Base-by-base conservation (phyloP, 1,284 basidiomycete genomes). In the Rhodofomes roseus region DNA sequence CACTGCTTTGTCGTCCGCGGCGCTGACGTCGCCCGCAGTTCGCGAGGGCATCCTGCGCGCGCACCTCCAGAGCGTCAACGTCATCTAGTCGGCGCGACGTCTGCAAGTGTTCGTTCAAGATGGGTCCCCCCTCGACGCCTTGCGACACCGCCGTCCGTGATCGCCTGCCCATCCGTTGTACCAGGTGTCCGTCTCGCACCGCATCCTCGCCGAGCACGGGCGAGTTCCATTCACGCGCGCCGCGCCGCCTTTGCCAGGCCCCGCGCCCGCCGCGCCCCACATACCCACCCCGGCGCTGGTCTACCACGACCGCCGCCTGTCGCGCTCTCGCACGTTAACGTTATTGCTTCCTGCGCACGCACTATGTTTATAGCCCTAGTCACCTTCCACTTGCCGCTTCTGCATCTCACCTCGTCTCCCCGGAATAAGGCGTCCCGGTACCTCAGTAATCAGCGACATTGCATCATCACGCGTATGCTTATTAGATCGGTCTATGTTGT, bases 11-110 rank as follows among this genome's bases (percentile, higher is more conserved):
- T 22, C 7, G n/a, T 29, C 25, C 31, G 5, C 31, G 11, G 4
- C 11, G 31, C 31, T 34, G 5, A 34, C 11, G 31, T 34, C 31
- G 31, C 11, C 31, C 41, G 34, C 60, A 72, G 71, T 73, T 14
- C 67, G 70, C 9, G 71, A 73, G 55, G 71, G 70, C 40, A 73
- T 73, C 63, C 67, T 73, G 4, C 71, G 71, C 52, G 66, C 71
- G 14, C 71, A 73, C 51, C 64, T 73, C 29, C 70, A 72, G 62
- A 71, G 70, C 65, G 70, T 72, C 60, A 71, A 71, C 60, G 71
- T 72, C 41, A 72, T 73, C 62, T 73, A 36, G 31, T 11, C 31
- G 31, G 31, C 31, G n/a, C 31, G 31, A 34, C 31, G 31, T 11
- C 4, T 11, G 25, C 41, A 11, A 3, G n/a, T n/a, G n/a, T n/a